Evolutionary conservation across 768 basidiomycete genomes (phyloP), one percentile per base, ranked within the genome.

Genomic region (Pleurotus giganteus): DNA sequence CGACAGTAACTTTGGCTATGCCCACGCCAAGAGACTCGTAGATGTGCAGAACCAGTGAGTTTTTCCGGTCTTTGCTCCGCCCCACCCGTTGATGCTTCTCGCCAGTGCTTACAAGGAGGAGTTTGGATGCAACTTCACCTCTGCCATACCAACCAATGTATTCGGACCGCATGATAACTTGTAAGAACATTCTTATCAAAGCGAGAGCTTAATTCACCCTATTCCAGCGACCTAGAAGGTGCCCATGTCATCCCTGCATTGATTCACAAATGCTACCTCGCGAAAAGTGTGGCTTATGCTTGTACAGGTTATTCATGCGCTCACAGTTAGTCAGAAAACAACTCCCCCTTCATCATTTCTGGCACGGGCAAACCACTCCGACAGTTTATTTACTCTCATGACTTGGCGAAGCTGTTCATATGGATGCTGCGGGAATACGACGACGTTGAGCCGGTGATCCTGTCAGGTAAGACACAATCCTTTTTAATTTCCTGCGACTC

Each of bases 381-480:
- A n/a, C 95, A 98, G 69, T 98, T 98, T 69, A 95, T 97, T 70
- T 98, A 94, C 74, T 97, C 95, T n/a, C 78, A 83, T 46, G 94
- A 98, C 71, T 85, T 98, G 46, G 95, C 94, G 41, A 96, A 92
- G 69, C 77, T 96, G 54, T 96, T 97, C 77, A 89, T 97, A 66
- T 94, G 91, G 93, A 83, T 85, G 78, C 71, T 95, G 59, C 78
- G 91, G 42, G 89, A 96, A 65, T 97, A 98, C 67, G 82, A 94
- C 50, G 88, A 91, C 61, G 88, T 96, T 47, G 94, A 96, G 61
- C 95, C 95, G 4, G 74, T 98, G 67, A 98, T 97, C 62, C 80
- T 98, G 15, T 94, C 92, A 4, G 89, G 91, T 89, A 59, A 19
- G 71, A 21, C 4, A 58, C n/a, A 27, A 21, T 26, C 43, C 23